Evolutionary conservation across 179 eudicot genomes (phyloP), one percentile per base, ranked within the genome.

Genomic region (Amaranthus tricolor): DNA sequence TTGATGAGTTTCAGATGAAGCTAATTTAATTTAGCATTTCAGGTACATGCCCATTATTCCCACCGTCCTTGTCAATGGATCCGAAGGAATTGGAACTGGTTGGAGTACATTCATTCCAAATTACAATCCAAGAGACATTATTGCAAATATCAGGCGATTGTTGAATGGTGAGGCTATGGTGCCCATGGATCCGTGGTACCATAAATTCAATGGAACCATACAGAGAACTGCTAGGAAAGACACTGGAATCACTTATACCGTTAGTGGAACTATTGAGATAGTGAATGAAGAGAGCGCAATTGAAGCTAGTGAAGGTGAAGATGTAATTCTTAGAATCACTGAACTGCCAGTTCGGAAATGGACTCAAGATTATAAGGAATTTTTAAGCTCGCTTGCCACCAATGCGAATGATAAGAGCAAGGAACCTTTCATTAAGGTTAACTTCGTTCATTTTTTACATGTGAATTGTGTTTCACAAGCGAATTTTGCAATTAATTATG

Each of bases 41-140:
- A 94, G 98, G 98, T 94, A 88, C 76, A 82, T 91, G 70, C 98
- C 98, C 2, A 68, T 90, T 21, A 86, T 94, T 63, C 98, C 98
- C 31, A 88, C 79, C 81, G 98, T 94, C 74, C 83, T 94, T 17
- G 97, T 94, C 40, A 94, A 94, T 79, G 98, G 98, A 69, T 90
- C 96, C 85, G 97, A 94, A 90, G 98, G 97, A 56, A 94, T 94
- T 52, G 98, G 98, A 62, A 94, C 97, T 6, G 97, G 98, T 11
- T 94, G 98, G 98, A 92, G 98, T 81, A 79, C 98, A 12, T 90
- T 78, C 58, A 78, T 90, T 58, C 98, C 98, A 15, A 94, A 92
- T 72, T 94, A 88, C 52, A 90, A 88, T 78, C 98, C 98, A 54
- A 79, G 88, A 66, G 96, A 92, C 54, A 85, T 94, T 65, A 81